Conservation (phyloP, 306 rosid genomes). For the Trifolium subterraneum region DNA sequence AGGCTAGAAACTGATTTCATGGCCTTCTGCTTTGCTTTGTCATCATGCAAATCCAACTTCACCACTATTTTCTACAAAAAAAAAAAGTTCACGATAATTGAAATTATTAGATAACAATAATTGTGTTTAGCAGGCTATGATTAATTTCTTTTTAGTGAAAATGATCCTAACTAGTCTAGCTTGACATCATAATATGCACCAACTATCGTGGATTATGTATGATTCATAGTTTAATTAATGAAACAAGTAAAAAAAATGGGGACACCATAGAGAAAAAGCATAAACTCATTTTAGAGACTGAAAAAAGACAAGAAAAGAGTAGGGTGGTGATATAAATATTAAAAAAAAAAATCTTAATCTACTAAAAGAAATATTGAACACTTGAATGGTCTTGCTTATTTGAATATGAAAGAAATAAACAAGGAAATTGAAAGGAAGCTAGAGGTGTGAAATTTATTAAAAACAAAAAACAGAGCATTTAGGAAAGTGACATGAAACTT, state of each 20-base stretch:
- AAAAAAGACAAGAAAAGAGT: background rate
- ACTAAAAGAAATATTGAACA: background rate
- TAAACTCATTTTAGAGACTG: background rate
- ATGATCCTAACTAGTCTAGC: background rate
- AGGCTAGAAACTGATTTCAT: slow-evolving; percentile 67
- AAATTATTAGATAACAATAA: background rate
- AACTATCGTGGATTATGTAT: background rate
- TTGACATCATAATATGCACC: background rate
- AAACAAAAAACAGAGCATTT: slow-evolving; percentile 33
- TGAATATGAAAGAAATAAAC: background rate
- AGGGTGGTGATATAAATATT: slow-evolving; percentile 1
- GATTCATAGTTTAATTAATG: background rate
- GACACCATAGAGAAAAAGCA: background rate
- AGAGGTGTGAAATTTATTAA: background rate
- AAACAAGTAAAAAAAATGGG: slow-evolving; percentile 28
- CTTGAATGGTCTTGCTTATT: background rate
- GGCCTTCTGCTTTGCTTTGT: slow-evolving; percentile 76
- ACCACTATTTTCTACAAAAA: slow-evolving; percentile 73
- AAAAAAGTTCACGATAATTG: background rate
- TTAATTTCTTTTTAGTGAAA: background rate
- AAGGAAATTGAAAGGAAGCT: slow-evolving; percentile 27
- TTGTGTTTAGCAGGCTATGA: background rate
- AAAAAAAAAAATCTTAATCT: slow-evolving; percentile 26
- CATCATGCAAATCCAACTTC: slow-evolving; percentile 76
- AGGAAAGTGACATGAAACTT: slow-evolving; percentile 4